Conservation (phyloP, 257 asterid genomes). For the Nicotiana undulata region DNA sequence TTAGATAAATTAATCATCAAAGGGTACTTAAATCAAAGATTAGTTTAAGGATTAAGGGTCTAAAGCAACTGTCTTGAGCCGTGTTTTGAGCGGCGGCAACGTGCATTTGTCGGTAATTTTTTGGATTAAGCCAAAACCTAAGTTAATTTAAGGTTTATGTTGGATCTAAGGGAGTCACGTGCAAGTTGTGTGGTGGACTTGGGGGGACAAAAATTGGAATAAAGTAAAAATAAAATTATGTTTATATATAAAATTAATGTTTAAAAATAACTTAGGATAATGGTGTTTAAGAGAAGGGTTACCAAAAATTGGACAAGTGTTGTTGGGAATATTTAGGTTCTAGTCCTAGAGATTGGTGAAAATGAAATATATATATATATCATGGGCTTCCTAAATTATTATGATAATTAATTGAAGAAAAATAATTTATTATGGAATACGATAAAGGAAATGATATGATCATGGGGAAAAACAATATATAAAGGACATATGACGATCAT, state of each 20-base stretch:
- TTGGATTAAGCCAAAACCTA: background rate
- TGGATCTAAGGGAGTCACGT: constrained; percentile 23
- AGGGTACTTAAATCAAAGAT: background rate
- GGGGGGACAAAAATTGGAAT: background rate
- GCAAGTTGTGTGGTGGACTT: constrained; percentile 20
- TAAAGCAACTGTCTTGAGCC: constrained; percentile 12
- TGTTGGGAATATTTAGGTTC: background rate
- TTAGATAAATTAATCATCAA: background rate
- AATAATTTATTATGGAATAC: background rate
- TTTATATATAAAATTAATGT: background rate
- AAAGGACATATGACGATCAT: background rate
- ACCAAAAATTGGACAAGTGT: background rate
- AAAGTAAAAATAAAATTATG: background rate
- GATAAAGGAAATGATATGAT: background rate
- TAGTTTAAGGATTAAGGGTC: constrained; percentile 5
- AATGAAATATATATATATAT: background rate
- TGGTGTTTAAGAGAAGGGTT: background rate
- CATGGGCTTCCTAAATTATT: background rate
- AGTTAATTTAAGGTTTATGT: constrained; percentile 3
- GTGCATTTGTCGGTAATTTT: constrained; percentile 5
- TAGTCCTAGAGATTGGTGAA: background rate
- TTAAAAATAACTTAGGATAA: background rate
- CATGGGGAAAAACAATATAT: background rate
- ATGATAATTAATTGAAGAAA: background rate
- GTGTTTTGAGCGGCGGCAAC: constrained; percentile 14